These are phyloP conservation scores for Lasiosphaeria miniovina DNA, from an alignment of 495 filamentous ascomycete species.

Conservation along the genomic window DNA sequence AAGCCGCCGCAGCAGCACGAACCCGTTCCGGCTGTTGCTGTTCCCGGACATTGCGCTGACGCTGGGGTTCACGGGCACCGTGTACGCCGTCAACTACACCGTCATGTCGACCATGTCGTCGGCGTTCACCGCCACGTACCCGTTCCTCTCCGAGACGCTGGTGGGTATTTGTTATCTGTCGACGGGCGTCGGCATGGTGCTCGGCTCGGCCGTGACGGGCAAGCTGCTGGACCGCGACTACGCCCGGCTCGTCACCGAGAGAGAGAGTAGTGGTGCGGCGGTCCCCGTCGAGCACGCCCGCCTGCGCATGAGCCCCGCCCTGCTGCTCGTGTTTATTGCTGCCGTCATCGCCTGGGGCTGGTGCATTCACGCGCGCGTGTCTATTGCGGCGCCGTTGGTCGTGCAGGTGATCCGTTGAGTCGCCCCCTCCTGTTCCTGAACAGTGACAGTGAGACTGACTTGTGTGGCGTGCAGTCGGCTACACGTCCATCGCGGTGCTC, in stretches of 20 bases:
- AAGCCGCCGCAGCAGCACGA: neutral
- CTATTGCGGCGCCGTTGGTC: neutral
- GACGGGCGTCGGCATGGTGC: neutral
- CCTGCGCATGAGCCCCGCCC: neutral
- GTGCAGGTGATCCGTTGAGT: neutral
- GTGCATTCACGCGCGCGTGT: neutral
- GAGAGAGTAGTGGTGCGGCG: neutral
- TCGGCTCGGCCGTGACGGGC: neutral
- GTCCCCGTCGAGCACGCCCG: neutral
- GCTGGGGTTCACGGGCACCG: neutral
- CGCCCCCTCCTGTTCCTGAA: neutral
- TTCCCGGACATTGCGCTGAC: neutral
- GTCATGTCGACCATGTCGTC: neutral
- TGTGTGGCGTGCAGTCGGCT: neutral
- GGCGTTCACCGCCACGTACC: neutral
- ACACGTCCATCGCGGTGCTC: neutral
- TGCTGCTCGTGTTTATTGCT: neutral
- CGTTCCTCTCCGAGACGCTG: neutral
- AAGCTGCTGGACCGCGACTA: neutral
- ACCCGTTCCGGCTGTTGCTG: neutral
- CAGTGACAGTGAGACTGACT: neutral
- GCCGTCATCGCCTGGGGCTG: neutral
- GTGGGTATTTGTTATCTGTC: neutral
- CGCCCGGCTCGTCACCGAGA: neutral
- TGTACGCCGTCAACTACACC: neutral